Conservation (phyloP, 2,329 filamentous ascomycete species). For the Orbilia quercus region DNA sequence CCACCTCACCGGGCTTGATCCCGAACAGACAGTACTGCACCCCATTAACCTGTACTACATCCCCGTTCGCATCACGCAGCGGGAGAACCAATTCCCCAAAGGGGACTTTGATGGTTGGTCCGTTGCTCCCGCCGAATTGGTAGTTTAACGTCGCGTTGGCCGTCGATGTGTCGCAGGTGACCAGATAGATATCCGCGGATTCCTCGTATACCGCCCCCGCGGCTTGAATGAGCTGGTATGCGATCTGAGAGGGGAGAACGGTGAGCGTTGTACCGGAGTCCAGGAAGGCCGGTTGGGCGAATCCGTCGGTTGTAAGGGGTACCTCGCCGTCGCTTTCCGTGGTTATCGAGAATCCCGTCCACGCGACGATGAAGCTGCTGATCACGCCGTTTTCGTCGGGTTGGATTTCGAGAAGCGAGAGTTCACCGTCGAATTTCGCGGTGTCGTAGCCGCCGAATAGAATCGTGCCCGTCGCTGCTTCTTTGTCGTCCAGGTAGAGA, state of each 20-base stretch:
- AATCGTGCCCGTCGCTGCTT: constrained; percentile 75
- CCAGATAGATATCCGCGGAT: constrained; percentile 39
- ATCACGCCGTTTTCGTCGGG: constrained; percentile 66
- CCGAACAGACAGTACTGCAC: constrained; percentile 75
- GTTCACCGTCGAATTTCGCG: constrained; percentile 73
- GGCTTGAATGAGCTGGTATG: constrained; percentile 54
- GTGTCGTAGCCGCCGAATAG: constrained; percentile 83
- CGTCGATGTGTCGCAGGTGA: constrained; percentile 18
- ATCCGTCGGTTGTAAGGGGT: constrained; percentile 61
- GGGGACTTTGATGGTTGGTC: constrained; percentile 68
- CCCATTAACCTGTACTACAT: constrained; percentile 66
- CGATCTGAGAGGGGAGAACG: constrained; percentile 58
- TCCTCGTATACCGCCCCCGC: constrained; percentile 61
- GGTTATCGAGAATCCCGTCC: constrained; percentile 72
- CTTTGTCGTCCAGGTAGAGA: constrained; percentile 72
- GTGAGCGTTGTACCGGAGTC: constrained; percentile 59
- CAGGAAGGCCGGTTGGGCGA: constrained; percentile 60
- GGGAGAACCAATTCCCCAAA: constrained; percentile 66
- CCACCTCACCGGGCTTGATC: constrained; percentile 69
- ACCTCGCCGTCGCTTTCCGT: constrained; percentile 70
- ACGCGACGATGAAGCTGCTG: constrained; percentile 66
- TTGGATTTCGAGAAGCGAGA: constrained; percentile 72
- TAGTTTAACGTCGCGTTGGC: constrained; percentile 43
- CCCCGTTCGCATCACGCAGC: constrained; percentile 64
- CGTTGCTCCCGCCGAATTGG: constrained; percentile 42